These are phyloP conservation scores for Lantana camara DNA, from an alignment of 257 asterid genomes.

Conservation along the genomic window DNA sequence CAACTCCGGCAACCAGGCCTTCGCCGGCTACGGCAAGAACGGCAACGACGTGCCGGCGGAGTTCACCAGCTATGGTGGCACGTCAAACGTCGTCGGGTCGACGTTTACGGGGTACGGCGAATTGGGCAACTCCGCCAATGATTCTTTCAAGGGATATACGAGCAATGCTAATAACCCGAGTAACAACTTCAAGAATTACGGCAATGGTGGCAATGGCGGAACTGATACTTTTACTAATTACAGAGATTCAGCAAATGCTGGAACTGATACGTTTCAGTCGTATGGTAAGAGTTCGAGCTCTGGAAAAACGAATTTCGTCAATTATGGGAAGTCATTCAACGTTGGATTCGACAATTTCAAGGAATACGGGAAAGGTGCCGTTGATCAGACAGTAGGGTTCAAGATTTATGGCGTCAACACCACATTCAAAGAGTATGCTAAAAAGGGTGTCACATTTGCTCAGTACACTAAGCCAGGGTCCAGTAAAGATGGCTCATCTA, in stretches of 20 bases:
- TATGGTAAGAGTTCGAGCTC: slow-evolving; percentile 58
- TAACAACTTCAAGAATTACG: slow-evolving; percentile 68
- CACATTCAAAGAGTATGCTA: slow-evolving; percentile 69
- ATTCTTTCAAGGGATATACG: slow-evolving; percentile 69
- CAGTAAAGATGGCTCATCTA: background rate
- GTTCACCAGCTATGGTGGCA: slow-evolving; percentile 60
- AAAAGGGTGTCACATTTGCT: slow-evolving; percentile 75
- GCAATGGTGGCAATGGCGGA: slow-evolving; percentile 61
- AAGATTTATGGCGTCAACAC: slow-evolving; percentile 65
- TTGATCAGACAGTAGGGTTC: slow-evolving; percentile 50
- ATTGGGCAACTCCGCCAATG: slow-evolving; percentile 63
- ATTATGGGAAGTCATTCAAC: slow-evolving; percentile 75
- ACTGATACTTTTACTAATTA: slow-evolving; percentile 54
- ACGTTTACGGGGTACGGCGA: slow-evolving; percentile 62
- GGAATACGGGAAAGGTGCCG: slow-evolving; percentile 69
- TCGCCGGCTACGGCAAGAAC: slow-evolving; percentile 57
- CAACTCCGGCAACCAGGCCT: slow-evolving; percentile 69
- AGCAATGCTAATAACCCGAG: slow-evolving; percentile 69
- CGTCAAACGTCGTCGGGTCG: slow-evolving; percentile 77
- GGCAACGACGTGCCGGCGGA: slow-evolving; percentile 62
- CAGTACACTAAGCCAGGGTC: slow-evolving; percentile 46
- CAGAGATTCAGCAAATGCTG: slow-evolving; percentile 70
- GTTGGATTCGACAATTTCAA: slow-evolving; percentile 69
- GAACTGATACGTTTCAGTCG: slow-evolving; percentile 64
- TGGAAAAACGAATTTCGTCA: slow-evolving; percentile 49